Percentiles rank a stretch among this genome's conserved stretches.
Evolutionary conservation across 2,329 filamentous ascomycete species (phyloP).

Genomic region (Ilyonectria destructans): DNA sequence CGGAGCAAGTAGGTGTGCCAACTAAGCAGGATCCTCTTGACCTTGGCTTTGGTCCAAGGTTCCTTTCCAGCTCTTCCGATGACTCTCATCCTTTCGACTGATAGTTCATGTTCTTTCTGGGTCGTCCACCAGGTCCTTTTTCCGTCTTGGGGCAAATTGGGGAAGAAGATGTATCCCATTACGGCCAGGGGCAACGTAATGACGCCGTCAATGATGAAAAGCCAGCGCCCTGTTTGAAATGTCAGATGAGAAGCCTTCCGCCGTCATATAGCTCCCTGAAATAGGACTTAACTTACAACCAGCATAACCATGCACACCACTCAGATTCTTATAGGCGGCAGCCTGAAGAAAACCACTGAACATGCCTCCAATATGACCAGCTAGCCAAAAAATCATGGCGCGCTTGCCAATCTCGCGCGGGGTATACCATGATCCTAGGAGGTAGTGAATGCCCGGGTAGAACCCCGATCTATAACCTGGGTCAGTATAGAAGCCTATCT

Average conservation of each 20-base stretch:
- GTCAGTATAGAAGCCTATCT: conserved; percentile 1
- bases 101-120: conserved; percentile 34
- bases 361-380: conserved; percentile 34
- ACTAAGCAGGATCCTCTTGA: conserved; percentile 33
- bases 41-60: conserved; percentile 37
- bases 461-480: conserved; percentile 25
- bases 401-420: conserved; percentile 42
- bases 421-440: conserved; percentile 45
- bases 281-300: conserved; percentile 31
- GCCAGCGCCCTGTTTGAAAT: conserved; percentile 32
- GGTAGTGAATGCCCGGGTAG: conserved; percentile 40
- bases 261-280: neutral
- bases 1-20: conserved; percentile 43
- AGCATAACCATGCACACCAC: conserved; percentile 35
- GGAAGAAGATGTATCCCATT: conserved; percentile 36
- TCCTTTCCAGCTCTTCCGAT: conserved; percentile 39
- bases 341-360: conserved; percentile 40
- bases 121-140: conserved; percentile 41
- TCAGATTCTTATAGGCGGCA: conserved; percentile 35
- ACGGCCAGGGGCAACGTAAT: conserved; percentile 39
- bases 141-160: conserved; percentile 38
- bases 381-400: conserved; percentile 43
- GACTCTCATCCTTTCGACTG: conserved; percentile 33
- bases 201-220: conserved; percentile 40
- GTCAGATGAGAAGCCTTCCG: conserved; percentile 5